Evolutionary conservation across 768 basidiomycete genomes (phyloP), one percentile per base, ranked within the genome.

Genomic region (Tubosaeta sp.): DNA sequence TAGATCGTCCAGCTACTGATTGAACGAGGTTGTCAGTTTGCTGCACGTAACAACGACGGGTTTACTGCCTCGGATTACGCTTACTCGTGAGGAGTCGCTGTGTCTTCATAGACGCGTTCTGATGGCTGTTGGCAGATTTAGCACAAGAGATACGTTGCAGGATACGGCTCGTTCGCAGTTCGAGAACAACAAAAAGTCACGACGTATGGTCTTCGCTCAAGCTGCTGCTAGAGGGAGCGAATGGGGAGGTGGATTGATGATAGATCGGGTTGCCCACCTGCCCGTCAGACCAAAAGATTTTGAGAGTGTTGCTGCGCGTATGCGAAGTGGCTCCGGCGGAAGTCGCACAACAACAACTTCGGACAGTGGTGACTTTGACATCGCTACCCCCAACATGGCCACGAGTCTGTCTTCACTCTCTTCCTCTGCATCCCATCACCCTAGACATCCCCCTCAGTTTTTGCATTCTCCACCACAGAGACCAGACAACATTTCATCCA

Each of bases 31-130:
- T 95, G 91, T 62, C 86, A 86, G 62, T 91, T 83, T 66, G 74
- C 81, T 26, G 85, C 85, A 19, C 81, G 86, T 57, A 97, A 97
- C 66, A 92, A 93, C 54, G 84, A 91, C 55, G 93, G 93, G 0
- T 97, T 93, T 66, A 91, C 89, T 10, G 86, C 95, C 10, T 85
- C 86, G 1, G 95, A 97, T 71, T 97, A 95, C 68, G 91, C 94
- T 14, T 97, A 91, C 67, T 58, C 59, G 57, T 62, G 53, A 61
- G 60, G 53, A 43, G 37, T 14, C 51, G 48, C 58, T 48, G 34
- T 38, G 5, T 19, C 29, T 16, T 9, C 33, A 13, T 34, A 7
- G 46, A 50, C 43, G 44, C 6, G n/a, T 29, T 51, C 48, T 49
- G 50, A 59, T 43, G 11, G 37, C 17, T 32, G 32, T 50, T 2